Percentiles rank a stretch among this genome's conserved stretches.
Evolutionary conservation across 148 eudicot genomes (phyloP).

Genomic region (Rhododendron ovatum): DNA sequence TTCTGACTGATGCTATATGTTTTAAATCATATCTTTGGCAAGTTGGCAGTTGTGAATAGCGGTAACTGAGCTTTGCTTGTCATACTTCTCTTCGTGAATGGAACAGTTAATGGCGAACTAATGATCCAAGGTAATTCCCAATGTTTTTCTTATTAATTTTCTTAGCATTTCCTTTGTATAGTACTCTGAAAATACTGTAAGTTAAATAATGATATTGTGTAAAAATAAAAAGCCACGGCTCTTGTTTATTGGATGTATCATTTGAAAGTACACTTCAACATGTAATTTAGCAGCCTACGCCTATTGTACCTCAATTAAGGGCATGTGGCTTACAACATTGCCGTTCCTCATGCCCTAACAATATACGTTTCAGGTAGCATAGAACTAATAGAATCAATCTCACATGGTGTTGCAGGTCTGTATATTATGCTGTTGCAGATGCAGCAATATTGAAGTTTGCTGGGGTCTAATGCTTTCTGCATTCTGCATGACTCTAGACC

Average conservation of each 20-base stretch:
- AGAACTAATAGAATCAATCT: not conserved
- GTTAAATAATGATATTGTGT: not conserved
- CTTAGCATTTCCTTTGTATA: not conserved
- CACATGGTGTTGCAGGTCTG: constrained; percentile 51
- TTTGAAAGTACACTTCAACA: not conserved
- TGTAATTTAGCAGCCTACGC: not conserved
- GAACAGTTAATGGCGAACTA: not conserved
- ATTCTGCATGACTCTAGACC: constrained; percentile 94
- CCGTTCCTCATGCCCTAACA: not conserved
- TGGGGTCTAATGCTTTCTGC: constrained; percentile 99
- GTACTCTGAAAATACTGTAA: not conserved
- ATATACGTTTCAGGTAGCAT: not conserved
- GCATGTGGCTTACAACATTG: not conserved
- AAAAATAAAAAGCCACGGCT: not conserved
- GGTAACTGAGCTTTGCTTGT: too few species aligned
- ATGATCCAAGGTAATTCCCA: not conserved
- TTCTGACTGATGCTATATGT: too few species aligned
- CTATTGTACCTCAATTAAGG: not conserved
- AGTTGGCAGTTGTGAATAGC: too few species aligned
- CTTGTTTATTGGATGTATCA: not conserved
- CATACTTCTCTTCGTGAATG: too few species aligned
- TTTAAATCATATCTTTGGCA: too few species aligned
- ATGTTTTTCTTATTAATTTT: not conserved
- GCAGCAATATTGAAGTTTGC: constrained; percentile 83
- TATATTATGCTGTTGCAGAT: constrained; percentile 68